Evolutionary conservation across 140 eudicot species (phyloP).

Genomic region (Cichorium intybus): DNA sequence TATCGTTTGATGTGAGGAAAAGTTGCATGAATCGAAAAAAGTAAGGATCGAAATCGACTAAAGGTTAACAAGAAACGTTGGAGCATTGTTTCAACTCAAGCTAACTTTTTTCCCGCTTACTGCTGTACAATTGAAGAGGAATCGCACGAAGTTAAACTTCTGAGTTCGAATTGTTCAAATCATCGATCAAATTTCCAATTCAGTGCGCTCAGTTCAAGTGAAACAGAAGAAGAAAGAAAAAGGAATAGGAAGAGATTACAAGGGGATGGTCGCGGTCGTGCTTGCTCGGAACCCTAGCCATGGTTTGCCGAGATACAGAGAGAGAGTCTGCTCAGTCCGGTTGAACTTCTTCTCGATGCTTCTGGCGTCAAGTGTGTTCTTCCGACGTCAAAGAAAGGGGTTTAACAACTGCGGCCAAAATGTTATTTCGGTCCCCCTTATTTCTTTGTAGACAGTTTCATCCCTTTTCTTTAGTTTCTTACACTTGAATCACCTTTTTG

Average conservation of each 20-base stretch:
- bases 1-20: not conserved
- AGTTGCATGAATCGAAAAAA: not conserved
- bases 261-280: slow-evolving; percentile 44
- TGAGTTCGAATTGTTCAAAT: not conserved
- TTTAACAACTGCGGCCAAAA: not conserved
- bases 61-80: not conserved
- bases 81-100: not conserved
- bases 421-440: not conserved
- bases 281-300: slow-evolving; percentile 57
- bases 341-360: slow-evolving; percentile 8
- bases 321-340: slow-evolving; percentile 4
- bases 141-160: not conserved
- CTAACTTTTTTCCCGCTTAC: not conserved
- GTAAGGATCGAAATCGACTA: slow-evolving; percentile 4
- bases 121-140: not conserved
- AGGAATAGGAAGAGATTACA: slow-evolving; percentile 12
- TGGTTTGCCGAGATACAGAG: not conserved
- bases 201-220: not conserved
- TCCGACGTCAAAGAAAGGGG: slow-evolving; percentile 6
- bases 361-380: slow-evolving; percentile 21
- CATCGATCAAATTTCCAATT: not conserved
- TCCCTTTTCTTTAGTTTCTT: not conserved
- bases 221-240: not conserved
- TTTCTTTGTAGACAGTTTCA: not conserved
- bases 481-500: too few relatives aligned